Percentiles rank a stretch among this genome's conserved stretches.
phyloP scores from a whole-genome alignment of 2,329 filamentous ascomycete genomes.

The Graphilbum ipis-grandicollis region DNA sequence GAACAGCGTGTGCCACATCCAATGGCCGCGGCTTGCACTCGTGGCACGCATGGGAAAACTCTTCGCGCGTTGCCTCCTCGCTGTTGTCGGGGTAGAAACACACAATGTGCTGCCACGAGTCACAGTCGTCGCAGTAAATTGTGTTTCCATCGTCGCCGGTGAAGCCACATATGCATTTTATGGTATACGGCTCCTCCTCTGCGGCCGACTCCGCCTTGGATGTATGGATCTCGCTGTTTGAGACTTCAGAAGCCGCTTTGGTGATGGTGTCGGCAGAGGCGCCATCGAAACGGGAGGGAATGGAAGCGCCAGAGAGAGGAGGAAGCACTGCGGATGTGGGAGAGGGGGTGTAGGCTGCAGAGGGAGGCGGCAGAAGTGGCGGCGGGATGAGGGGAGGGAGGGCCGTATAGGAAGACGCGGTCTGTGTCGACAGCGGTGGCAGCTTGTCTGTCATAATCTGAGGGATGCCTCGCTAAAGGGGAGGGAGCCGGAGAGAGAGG shows the following conservation, averaged over 20 bases:
- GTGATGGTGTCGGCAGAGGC: too few species aligned
- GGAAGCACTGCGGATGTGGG: background rate
- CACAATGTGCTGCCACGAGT: conserved; percentile 96
- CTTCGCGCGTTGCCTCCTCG: conserved; percentile 51
- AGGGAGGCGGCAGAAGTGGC: background rate
- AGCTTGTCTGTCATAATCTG: conserved; percentile 48
- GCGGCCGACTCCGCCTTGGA: conserved; percentile 34
- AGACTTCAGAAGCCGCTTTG: too few species aligned
- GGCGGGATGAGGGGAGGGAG: conserved; percentile 19
- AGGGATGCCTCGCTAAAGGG: conserved; percentile 24
- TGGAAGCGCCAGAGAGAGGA: background rate
- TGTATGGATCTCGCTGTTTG: conserved; percentile 12
- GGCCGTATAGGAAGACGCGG: conserved; percentile 36
- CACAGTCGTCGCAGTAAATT: conserved; percentile 87
- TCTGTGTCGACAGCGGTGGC: conserved; percentile 34
- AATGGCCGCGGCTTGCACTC: conserved; percentile 70
- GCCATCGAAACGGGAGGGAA: too few species aligned
- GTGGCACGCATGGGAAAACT: conserved; percentile 69
- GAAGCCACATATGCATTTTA: conserved; percentile 94
- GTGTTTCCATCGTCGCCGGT: conserved; percentile 93
- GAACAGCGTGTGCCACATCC: conserved; percentile 57
- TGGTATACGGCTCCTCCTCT: conserved; percentile 75
- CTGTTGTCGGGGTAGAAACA: conserved; percentile 76
- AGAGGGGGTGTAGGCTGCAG: background rate
- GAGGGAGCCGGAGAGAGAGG: conserved; percentile 14